Evolutionary conservation across 2,329 filamentous ascomycete genomes (phyloP).

Genomic region (Botrytis fragariae): DNA sequence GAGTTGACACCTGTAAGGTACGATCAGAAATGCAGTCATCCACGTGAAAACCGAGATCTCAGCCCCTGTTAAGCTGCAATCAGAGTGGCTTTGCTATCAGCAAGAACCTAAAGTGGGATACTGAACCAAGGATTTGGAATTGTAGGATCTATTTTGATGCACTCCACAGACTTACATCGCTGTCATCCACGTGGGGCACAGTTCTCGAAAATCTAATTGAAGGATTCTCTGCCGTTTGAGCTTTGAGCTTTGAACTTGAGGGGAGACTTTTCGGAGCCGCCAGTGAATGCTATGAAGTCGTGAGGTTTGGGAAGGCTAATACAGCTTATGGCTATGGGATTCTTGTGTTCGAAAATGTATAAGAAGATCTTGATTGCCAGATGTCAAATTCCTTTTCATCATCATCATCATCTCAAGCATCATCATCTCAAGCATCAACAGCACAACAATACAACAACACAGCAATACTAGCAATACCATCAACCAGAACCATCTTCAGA

Average conservation of each 20-base stretch:
- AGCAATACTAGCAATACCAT: not conserved
- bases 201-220: not conserved
- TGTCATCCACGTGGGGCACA: constrained; percentile 7
- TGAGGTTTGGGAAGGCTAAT: not conserved
- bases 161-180: not conserved
- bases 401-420: not conserved
- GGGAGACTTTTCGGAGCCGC: not conserved
- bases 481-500: not conserved
- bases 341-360: not conserved
- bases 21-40: constrained; percentile 10
- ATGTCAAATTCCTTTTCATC: not conserved
- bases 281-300: not conserved
- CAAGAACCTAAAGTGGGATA: not conserved
- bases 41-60: constrained; percentile 13
- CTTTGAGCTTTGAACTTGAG: not conserved
- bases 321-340: not conserved
- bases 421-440: not conserved
- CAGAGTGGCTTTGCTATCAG: not conserved
- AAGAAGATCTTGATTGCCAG: not conserved
- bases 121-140: constrained; percentile 2
- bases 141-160: constrained; percentile 8
- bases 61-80: not conserved
- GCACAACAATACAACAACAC: not conserved
- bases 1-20: constrained; percentile 1
- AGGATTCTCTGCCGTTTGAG: constrained; percentile 1